Evolutionary conservation across 345 rosid genomes (phyloP), one percentile per base, ranked within the genome.

Genomic region (Arabis hirsuta): DNA sequence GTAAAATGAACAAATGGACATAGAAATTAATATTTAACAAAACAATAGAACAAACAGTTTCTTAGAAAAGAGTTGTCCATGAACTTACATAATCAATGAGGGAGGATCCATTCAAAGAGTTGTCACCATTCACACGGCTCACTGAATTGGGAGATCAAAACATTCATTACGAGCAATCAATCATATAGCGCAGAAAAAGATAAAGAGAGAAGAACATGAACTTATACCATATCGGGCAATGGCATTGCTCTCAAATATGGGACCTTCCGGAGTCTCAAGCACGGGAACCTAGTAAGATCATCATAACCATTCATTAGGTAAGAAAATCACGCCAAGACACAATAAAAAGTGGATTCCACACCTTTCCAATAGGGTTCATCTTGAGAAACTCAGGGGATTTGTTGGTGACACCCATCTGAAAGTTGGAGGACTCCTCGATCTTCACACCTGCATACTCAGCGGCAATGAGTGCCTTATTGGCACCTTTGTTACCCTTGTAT

Each of bases 281-380:
- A 96, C 92, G 10, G 97, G 99, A 81, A 96, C 87, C 98, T 92
- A 74, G 7, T 4, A 38, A 0, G 26, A 63, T 22, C 56, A 63
- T 22, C 56, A 70, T 39, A 63, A 62, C 24, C 5, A 41, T 50
- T 6, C 3, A n/a, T 64, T 2, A 69, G 48, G 9, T 19, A 5
- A 68, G 12, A 0, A 62, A n/a, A 51, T 10, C 2, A 47, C 5
- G 4, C 12, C 22, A 72, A 54, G 2, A 53, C 29, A 57, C 5
- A 56, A 57, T 50, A 3, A 51, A 51, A 42, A 6, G 9, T 7
- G 38, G 34, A 19, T 12, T 34, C 3, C n/a, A 14, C 26, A 95
- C 98, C 98, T 96, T 92, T 50, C 99, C 97, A 42, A 92, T 81
- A 31, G 99, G 99, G 50, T 96, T 96, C 98, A 88, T 84, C 87